These are phyloP conservation scores for Exophiala viscosa DNA, from an alignment of 2,329 filamentous ascomycete species.

Conservation along the genomic window DNA sequence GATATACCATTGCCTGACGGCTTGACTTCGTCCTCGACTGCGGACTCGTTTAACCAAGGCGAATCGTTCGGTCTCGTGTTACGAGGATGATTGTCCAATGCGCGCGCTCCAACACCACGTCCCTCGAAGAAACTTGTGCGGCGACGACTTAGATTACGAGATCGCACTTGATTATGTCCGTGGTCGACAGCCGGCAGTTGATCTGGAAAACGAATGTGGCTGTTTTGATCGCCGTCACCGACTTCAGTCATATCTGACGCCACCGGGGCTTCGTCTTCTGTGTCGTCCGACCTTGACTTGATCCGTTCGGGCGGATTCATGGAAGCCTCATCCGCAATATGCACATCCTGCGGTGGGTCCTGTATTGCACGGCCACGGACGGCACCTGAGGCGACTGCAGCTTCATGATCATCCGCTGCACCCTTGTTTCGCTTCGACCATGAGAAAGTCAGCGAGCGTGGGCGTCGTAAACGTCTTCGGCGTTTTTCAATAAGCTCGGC, in stretches of 20 bases:
- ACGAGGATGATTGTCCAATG: constrained; percentile 22
- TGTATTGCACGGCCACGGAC: constrained; percentile 15
- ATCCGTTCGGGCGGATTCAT: not conserved
- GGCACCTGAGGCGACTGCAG: constrained; percentile 18
- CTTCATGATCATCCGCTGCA: constrained; percentile 2
- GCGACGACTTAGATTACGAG: constrained; percentile 5
- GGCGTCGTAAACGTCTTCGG: constrained; percentile 5
- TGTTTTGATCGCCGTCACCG: not conserved
- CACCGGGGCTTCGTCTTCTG: not conserved
- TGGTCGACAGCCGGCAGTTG: constrained; percentile 7
- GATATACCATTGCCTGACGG: not conserved
- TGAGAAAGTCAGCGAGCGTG: constrained; percentile 12
- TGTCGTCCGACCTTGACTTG: not conserved
- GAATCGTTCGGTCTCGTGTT: constrained; percentile 8
- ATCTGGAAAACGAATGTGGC: constrained; percentile 17
- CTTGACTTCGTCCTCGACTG: constrained; percentile 5
- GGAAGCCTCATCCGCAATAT: not conserved
- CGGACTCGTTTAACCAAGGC: not conserved
- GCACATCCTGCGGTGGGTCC: not conserved
- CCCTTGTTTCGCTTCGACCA: constrained; percentile 9
- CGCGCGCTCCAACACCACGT: constrained; percentile 22
- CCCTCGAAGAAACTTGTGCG: constrained; percentile 21
- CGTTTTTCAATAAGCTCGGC: constrained; percentile 20
- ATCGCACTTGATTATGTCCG: not conserved
- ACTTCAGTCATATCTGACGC: not conserved